A percentile compares a stretch with the other conserved stretches of the same genome.
phyloP scores from a whole-genome alignment of 1,139 yeast genomes.

The Protomyces pachydermus region DNA sequence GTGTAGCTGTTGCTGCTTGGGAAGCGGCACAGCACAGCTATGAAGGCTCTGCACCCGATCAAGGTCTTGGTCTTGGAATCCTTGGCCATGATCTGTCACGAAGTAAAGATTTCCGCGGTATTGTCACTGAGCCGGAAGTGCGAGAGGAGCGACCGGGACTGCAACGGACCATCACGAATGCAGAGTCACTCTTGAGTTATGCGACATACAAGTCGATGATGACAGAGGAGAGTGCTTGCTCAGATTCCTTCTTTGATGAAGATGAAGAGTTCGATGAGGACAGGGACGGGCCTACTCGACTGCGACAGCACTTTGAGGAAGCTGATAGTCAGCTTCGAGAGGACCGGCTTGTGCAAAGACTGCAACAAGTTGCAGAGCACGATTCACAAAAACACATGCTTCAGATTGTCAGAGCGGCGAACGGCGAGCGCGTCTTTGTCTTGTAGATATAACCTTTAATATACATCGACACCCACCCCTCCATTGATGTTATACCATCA shows the following conservation, averaged over 20 bases:
- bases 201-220: neutral
- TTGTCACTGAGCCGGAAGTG: neutral
- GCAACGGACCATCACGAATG: neutral
- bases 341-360: neutral
- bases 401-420: neutral
- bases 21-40: neutral
- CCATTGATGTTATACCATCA: neutral
- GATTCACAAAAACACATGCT: neutral
- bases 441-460: neutral
- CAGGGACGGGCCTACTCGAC: neutral
- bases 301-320: neutral
- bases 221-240: neutral
- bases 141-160: neutral
- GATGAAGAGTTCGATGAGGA: neutral
- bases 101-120: neutral
- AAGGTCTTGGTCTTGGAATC: neutral
- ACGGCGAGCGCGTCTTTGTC: neutral
- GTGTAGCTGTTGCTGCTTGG: neutral
- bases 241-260: neutral
- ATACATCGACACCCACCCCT: neutral
- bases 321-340: neutral
- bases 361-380: neutral
- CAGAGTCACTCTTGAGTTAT: neutral
- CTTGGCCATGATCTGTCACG: neutral
- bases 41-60: neutral